These are phyloP conservation scores for Fraxinus velutina DNA, from an alignment of 305 asterid genomes.

Conservation along the genomic window DNA sequence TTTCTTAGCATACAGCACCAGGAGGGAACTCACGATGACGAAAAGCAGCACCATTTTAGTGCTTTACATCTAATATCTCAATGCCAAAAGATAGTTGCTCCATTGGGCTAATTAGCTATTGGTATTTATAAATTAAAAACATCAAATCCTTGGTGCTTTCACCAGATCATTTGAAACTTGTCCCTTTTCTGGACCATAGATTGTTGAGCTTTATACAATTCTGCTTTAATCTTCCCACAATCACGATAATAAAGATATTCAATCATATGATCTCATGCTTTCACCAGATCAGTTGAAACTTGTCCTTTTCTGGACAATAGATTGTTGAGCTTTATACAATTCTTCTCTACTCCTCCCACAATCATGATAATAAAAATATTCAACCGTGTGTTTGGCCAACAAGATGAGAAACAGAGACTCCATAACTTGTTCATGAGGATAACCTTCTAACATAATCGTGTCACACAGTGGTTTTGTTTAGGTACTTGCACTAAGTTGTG, in stretches of 20 bases:
- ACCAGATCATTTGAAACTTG: neutral
- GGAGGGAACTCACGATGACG: neutral
- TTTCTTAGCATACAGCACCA: neutral
- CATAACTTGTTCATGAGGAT: neutral
- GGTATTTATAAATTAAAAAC: slow-evolving; percentile 4
- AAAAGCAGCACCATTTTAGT: neutral
- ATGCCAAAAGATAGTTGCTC: neutral
- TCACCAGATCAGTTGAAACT: neutral
- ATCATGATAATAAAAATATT: neutral
- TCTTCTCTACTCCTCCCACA: neutral
- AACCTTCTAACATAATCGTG: neutral
- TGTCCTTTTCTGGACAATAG: neutral
- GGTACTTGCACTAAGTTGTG: neutral
- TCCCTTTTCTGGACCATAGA: neutral
- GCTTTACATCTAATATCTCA: slow-evolving; percentile 7
- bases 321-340: neutral
- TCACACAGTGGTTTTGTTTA: neutral
- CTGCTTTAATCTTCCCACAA: neutral
- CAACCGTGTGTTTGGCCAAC: neutral
- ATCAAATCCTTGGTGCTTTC: neutral
- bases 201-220: neutral
- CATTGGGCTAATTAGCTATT: slow-evolving; percentile 17
- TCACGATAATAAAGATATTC: neutral
- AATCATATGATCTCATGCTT: neutral
- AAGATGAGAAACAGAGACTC: neutral